phyloP scores from a whole-genome alignment of 2,329 filamentous ascomycete species.

The Penicillium sp. region DNA sequence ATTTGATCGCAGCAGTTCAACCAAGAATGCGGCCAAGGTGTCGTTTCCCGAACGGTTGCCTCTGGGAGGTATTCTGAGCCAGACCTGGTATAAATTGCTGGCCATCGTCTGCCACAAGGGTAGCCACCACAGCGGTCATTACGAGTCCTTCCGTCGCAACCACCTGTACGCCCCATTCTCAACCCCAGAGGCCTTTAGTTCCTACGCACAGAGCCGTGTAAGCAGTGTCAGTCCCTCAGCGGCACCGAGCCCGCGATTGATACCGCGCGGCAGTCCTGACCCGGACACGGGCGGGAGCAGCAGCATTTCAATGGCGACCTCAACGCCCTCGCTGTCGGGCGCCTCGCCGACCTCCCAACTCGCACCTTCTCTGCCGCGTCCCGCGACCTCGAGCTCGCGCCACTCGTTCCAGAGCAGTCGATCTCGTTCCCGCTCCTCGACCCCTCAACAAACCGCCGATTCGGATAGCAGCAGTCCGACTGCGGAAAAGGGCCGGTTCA shows the following conservation, averaged over 20 bases:
- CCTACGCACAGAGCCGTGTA: slow-evolving; percentile 61
- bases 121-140: slow-evolving; percentile 92
- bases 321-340: slow-evolving; percentile 34
- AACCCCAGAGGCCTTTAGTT: slow-evolving; percentile 73
- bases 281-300: slow-evolving; percentile 27
- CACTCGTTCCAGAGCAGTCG: slow-evolving; percentile 31
- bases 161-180: slow-evolving; percentile 73
- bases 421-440: slow-evolving; percentile 24
- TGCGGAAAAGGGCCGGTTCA: slow-evolving; percentile 24
- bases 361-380: slow-evolving; percentile 21
- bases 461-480: slow-evolving; percentile 27
- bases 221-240: slow-evolving; percentile 52
- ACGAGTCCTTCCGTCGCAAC: slow-evolving; percentile 91
- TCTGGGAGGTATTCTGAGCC: slow-evolving; percentile 71
- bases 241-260: slow-evolving; percentile 47
- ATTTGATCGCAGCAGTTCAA: slow-evolving; percentile 73
- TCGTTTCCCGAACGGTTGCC: slow-evolving; percentile 82
- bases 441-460: slow-evolving; percentile 22
- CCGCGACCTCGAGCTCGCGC: slow-evolving; percentile 31
- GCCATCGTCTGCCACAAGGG: slow-evolving; percentile 92
- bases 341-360: slow-evolving; percentile 22
- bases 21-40: slow-evolving; percentile 93
- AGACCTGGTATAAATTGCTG: slow-evolving; percentile 76
- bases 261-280: slow-evolving; percentile 33
- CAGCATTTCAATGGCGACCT: slow-evolving; percentile 32